Percentiles rank a stretch among this genome's conserved stretches.
These are phyloP conservation scores for Arachnomyces sp. DNA, from an alignment of 2,329 filamentous ascomycete species.

Conservation along the genomic window DNA sequence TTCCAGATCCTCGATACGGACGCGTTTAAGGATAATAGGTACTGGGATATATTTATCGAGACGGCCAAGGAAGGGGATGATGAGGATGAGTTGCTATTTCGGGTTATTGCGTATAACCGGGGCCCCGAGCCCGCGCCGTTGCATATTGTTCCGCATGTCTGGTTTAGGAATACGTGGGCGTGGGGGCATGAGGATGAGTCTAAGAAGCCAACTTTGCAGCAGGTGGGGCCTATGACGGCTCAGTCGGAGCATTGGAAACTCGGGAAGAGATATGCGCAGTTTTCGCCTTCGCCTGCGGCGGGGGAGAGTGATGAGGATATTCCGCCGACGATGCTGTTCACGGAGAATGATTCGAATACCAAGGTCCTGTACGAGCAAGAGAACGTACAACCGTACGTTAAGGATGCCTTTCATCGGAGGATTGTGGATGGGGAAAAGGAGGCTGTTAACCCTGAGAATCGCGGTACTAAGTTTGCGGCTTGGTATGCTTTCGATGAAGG, in stretches of 20 bases:
- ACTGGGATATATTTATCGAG: slow-evolving; percentile 97
- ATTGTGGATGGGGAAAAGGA: slow-evolving; percentile 74
- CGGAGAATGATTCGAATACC: slow-evolving; percentile 91
- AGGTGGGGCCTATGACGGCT: slow-evolving; percentile 57
- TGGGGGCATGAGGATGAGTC: slow-evolving; percentile 74
- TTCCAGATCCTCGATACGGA: slow-evolving; percentile 90
- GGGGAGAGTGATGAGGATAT: slow-evolving; percentile 74
- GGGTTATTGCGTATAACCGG: slow-evolving; percentile 92
- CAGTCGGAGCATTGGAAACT: slow-evolving; percentile 72
- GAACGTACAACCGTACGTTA: slow-evolving; percentile 79
- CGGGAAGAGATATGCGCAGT: slow-evolving; percentile 72
- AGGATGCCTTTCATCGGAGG: slow-evolving; percentile 86
- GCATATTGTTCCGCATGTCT: slow-evolving; percentile 89
- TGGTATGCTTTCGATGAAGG: slow-evolving; percentile 91
- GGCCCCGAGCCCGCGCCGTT: slow-evolving; percentile 82
- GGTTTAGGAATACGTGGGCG: slow-evolving; percentile 96
- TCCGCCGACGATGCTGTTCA: slow-evolving; percentile 77
- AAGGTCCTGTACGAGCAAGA: slow-evolving; percentile 65
- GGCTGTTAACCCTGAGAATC: slow-evolving; percentile 69
- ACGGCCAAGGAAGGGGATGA: slow-evolving; percentile 91
- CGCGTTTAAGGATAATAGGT: slow-evolving; percentile 76
- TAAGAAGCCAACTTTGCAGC: slow-evolving; percentile 70
- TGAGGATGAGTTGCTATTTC: slow-evolving; percentile 83
- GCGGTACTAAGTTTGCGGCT: slow-evolving; percentile 80
- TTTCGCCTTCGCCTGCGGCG: slow-evolving; percentile 83